These are phyloP conservation scores for Hypoxylon perforatum DNA, from an alignment of 495 filamentous ascomycete species.

Conservation along the genomic window DNA sequence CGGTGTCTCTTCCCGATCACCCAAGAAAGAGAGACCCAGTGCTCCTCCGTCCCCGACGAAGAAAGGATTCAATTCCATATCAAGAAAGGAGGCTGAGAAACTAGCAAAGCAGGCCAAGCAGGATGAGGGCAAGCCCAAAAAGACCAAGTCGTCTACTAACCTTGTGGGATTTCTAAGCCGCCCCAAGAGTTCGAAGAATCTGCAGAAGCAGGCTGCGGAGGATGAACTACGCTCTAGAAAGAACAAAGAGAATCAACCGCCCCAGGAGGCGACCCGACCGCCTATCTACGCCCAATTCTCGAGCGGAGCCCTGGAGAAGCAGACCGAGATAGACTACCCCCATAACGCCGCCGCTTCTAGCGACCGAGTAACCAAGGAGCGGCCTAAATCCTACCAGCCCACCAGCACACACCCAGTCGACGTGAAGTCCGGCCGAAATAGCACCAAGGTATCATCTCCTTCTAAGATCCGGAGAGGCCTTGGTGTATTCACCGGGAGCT, in stretches of 20 bases:
- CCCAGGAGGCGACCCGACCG: slow-evolving; percentile 63
- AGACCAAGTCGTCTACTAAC: slow-evolving; percentile 85
- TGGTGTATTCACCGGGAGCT: slow-evolving; percentile 56
- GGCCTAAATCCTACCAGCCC: slow-evolving; percentile 46
- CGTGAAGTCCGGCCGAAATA: slow-evolving; percentile 46
- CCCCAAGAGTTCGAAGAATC: slow-evolving; percentile 68
- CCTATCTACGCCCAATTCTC: slow-evolving; percentile 83
- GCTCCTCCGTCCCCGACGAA: slow-evolving; percentile 64
- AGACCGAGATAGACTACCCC: slow-evolving; percentile 16
- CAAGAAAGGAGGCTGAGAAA: slow-evolving; percentile 68
- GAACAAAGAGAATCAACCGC: slow-evolving; percentile 81
- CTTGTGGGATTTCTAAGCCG: slow-evolving; percentile 72
- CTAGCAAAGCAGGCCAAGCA: slow-evolving; percentile 57
- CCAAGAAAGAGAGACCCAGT: slow-evolving; percentile 48
- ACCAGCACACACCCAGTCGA: slow-evolving; percentile 49
- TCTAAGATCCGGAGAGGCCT: slow-evolving; percentile 46
- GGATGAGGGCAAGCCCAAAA: slow-evolving; percentile 71
- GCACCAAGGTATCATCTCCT: slow-evolving; percentile 47
- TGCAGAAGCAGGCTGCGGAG: slow-evolving; percentile 52
- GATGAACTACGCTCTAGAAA: slow-evolving; percentile 58
- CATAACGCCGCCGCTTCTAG: slow-evolving; percentile 23
- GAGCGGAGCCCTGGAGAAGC: slow-evolving; percentile 48
- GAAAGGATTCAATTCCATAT: slow-evolving; percentile 74
- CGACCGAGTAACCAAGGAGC: slow-evolving; percentile 30
- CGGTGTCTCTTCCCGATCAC: slow-evolving; percentile 49